These are phyloP conservation scores for Candida sp. DNA, from an alignment of 1,139 yeast genomes.

Conservation along the genomic window DNA sequence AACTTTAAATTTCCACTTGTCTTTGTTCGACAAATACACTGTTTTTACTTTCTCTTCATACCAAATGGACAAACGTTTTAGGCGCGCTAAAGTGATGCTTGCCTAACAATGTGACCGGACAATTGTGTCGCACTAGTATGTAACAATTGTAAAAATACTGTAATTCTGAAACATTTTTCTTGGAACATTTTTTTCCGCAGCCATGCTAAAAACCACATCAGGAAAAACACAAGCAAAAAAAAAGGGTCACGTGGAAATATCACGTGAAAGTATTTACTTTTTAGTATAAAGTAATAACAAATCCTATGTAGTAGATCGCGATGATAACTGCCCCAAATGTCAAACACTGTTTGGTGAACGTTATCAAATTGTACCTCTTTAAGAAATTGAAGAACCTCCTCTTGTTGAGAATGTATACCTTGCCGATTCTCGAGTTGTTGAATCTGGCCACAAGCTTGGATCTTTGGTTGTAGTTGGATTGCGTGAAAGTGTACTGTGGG, in stretches of 20 bases:
- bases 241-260: background rate
- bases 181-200: conserved; percentile 1
- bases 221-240: background rate
- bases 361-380: conserved; percentile 20
- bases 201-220: conserved; percentile 6
- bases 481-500: conserved; percentile 19
- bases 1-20: background rate
- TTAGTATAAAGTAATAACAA: conserved; percentile 16
- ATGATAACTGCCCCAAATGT: conserved; percentile 20
- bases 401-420: conserved; percentile 7
- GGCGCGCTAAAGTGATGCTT: too few species aligned
- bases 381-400: conserved; percentile 13
- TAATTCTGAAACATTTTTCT: conserved; percentile 2
- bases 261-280: background rate
- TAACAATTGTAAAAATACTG: background rate
- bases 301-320: conserved; percentile 22
- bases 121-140: too few species aligned
- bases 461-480: background rate
- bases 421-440: conserved; percentile 11
- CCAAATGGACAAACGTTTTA: too few species aligned
- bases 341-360: conserved; percentile 23
- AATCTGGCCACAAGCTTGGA: conserved; percentile 4
- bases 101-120: too few species aligned
- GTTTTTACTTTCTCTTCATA: background rate
- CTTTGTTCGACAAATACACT: background rate